Percentiles rank a stretch among this genome's conserved stretches.
These are phyloP conservation scores for Diaporthe vaccinii DNA, from an alignment of 2,329 filamentous ascomycete genomes.

Conservation along the genomic window DNA sequence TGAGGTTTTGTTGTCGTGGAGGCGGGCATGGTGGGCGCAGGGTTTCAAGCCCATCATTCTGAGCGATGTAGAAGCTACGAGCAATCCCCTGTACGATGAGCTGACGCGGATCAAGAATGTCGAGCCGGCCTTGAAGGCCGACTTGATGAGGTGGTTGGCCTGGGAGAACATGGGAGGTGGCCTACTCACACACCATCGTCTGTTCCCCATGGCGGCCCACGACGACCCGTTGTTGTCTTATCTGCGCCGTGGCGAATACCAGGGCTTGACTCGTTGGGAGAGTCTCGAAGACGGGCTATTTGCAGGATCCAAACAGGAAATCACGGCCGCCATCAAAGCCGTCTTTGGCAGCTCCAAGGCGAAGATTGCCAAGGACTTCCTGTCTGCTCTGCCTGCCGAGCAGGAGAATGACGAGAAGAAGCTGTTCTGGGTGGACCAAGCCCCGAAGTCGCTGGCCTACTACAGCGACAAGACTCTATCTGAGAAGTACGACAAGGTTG, in stretches of 20 bases:
- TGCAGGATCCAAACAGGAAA: slow-evolving; percentile 74
- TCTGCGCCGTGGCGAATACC: slow-evolving; percentile 82
- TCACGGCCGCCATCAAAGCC: slow-evolving; percentile 73
- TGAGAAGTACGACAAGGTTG: slow-evolving; percentile 76
- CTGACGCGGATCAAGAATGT: slow-evolving; percentile 73
- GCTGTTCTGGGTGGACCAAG: slow-evolving; percentile 74
- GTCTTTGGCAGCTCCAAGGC: slow-evolving; percentile 69
- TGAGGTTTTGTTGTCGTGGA: slow-evolving; percentile 86
- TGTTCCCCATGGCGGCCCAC: slow-evolving; percentile 85
- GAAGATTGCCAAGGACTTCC: slow-evolving; percentile 72
- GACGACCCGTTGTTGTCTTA: slow-evolving; percentile 80
- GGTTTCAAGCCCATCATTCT: slow-evolving; percentile 90
- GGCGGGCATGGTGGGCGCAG: slow-evolving; percentile 94
- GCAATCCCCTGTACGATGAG: slow-evolving; percentile 82
- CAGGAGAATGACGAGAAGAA: slow-evolving; percentile 54
- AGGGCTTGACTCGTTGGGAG: slow-evolving; percentile 80
- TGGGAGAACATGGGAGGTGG: slow-evolving; percentile 94
- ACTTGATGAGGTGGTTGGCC: slow-evolving; percentile 88
- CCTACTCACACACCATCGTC: slow-evolving; percentile 81
- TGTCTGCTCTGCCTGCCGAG: slow-evolving; percentile 66
- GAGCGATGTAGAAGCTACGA: slow-evolving; percentile 83
- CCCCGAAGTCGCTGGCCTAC: slow-evolving; percentile 79
- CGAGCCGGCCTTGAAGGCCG: slow-evolving; percentile 72
- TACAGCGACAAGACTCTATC: slow-evolving; percentile 77
- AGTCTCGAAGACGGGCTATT: slow-evolving; percentile 80